Evolutionary conservation across 352 stramenopile species (phyloP), one percentile per base, ranked within the genome.

Genomic region (Globisporangium iwayamae): DNA sequence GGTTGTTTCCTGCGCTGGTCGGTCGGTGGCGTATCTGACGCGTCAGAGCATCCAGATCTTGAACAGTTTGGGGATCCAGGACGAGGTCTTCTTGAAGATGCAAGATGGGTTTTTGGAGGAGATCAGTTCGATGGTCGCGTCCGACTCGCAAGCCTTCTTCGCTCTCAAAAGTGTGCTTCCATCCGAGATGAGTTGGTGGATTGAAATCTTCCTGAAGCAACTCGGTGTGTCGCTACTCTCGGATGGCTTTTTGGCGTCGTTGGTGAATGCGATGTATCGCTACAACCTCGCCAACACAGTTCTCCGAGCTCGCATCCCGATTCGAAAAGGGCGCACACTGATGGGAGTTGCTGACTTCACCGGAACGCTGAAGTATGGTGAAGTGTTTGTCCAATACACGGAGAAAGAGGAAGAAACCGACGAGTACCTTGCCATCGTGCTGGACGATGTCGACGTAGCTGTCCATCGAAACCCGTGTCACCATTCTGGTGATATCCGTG

Each of bases 341-440:
- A 90, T 95, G 79, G 87, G 87, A 3, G 87, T 95, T n/a, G 76
- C 81, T 0, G 87, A 95, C 64, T 92, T 93, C 47, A 92, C 85
- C 1, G 66, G 70, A 0, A 87, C 80, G 7, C 70, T 95, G 18
- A 32, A 74, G 14, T 90, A 91, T 20, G 83, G 83, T 1, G 71
- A 90, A 62, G 79, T 95, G 4, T 95, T 89, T 67, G 83, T 95
- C 1, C 86, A 90, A 50, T 91, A 91, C 56, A 78, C 78, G 1
- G 75, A 86, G 32, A 68, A 64, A 30, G 81, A 81, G 4, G 68
- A 81, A 1, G 56, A 75, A 0, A 63, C 63, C 2, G 32, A 63
- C 18, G 51, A 75, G 58, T 56, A 59, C 16, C 39, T 50, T 13
- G 32, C 60, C 3, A 20, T 77, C 1, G 30, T 50, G 6, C 67